A percentile compares a stretch with the other conserved stretches of the same genome.
phyloP scores from a whole-genome alignment of 805 yeast species.

The Saccharomycopsis lassenensis region DNA sequence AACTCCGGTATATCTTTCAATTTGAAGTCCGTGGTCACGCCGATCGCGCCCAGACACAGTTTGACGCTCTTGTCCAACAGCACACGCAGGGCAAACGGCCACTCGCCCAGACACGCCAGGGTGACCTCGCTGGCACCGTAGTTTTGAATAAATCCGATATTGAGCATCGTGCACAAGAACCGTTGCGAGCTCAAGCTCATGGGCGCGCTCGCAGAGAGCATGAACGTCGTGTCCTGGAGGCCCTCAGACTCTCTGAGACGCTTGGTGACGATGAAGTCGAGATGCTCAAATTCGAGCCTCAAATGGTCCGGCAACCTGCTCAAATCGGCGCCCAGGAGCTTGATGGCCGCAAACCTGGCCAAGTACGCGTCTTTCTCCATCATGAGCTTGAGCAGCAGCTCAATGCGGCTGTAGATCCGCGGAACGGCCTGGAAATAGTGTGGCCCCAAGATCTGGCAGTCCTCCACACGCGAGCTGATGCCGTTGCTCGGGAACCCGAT shows the following conservation, averaged over 20 bases:
- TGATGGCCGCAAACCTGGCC: constrained; percentile 24
- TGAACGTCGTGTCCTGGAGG: constrained; percentile 26
- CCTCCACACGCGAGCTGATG: constrained; percentile 37
- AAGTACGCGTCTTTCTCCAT: constrained; percentile 30
- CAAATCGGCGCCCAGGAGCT: constrained; percentile 4
- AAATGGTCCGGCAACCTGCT: not conserved
- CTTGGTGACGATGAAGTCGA: constrained; percentile 25
- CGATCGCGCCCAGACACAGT: constrained; percentile 38
- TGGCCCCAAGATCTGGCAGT: constrained; percentile 37
- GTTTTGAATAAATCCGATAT: constrained; percentile 37
- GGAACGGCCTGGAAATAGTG: constrained; percentile 41
- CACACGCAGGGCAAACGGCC: constrained; percentile 22
- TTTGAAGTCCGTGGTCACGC: constrained; percentile 36
- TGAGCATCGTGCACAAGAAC: constrained; percentile 42
- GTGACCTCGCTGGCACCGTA: constrained; percentile 53
- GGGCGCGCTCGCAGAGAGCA: constrained; percentile 48
- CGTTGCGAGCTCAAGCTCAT: constrained; percentile 41
- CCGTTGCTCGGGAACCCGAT: constrained; percentile 39
- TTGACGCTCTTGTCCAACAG: constrained; percentile 9
- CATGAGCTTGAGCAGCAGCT: constrained; percentile 24
- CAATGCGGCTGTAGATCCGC: constrained; percentile 41
- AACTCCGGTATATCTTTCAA: constrained; percentile 46
- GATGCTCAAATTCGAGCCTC: constrained; percentile 21
- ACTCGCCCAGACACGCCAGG: constrained; percentile 32
- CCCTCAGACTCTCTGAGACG: constrained; percentile 30